Evolutionary conservation across 306 rosid species (phyloP), one percentile per base, ranked within the genome.

Genomic region (Prunus armeniaca): DNA sequence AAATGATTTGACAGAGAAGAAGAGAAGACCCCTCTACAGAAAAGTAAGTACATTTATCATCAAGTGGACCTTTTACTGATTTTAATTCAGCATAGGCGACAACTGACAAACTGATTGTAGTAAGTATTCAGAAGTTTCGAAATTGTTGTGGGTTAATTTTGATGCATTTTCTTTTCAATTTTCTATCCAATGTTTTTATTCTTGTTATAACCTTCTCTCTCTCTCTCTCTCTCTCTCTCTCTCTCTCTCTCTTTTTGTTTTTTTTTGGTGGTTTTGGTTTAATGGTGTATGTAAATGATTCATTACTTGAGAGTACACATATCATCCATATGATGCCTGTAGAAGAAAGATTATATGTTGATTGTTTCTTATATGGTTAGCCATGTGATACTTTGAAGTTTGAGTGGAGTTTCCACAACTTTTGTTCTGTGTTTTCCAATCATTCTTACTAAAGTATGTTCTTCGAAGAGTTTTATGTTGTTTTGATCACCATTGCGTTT

Each of bases 1-100:
- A 85, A 95, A 95, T 80, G 83, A 88, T 65, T 79, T 94, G 80
- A 90, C 95, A 22, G 97, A 94, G 89, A 83, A 89, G 84, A 92
- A 91, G 88, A 89, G 95, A 84, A 85, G 65, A 63, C 97, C 98
- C 12, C 96, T 90, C 77, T 92, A 84, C 63, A 86, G 97, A 54
- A 92, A 89, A 89, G 97, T 94, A 81, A 63, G 76, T 70, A 32
- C 65, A 46, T 27, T 65, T 73, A 9, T 70, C 68, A 62, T 79
- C 73, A 27, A 72, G 6, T 52, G 41, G 43, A 19, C 7, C 2
- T 58, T 78, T 58, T 43, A 43, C 24, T 51, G 19, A 24, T 20
- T 62, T 67, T 14, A 15, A 15, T 25, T 61, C 19, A 14, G 66
- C 14, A 61, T 61, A 34, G 10, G 12, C 9, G 3, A 24, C 41